A percentile compares a stretch with the other conserved stretches of the same genome.
Conservation (phyloP, 106 monocot genomes). For the Hemerocallis citrina region DNA sequence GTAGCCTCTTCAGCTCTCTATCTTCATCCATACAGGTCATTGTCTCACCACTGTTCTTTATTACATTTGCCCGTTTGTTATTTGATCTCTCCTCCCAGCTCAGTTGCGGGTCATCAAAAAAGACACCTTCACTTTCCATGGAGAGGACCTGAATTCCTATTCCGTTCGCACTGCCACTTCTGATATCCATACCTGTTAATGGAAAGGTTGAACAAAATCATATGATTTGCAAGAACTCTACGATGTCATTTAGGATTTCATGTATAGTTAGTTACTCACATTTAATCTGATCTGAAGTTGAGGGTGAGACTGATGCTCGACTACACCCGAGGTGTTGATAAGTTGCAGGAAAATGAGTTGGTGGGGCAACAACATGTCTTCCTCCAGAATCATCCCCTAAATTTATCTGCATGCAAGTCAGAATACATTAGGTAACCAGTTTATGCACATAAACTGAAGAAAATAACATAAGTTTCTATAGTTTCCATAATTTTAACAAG, state of each 20-base stretch:
- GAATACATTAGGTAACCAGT: neutral
- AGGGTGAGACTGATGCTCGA: neutral
- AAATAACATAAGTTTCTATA: too few species aligned
- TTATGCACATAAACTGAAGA: too few species aligned
- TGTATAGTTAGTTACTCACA: slow-evolving; percentile 5
- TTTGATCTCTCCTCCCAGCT: slow-evolving; percentile 9
- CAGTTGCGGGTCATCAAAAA: neutral
- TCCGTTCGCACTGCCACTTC: neutral
- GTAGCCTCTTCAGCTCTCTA: slow-evolving; percentile 23
- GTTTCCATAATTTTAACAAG: too few species aligned
- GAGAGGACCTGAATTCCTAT: slow-evolving; percentile 5
- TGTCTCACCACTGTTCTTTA: slow-evolving; percentile 4
- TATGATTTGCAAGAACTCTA: neutral
- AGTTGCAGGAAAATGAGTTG: neutral
- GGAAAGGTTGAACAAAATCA: neutral
- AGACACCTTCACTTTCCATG: neutral
- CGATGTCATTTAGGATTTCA: neutral
- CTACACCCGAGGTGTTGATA: neutral
- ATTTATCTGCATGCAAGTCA: slow-evolving; percentile 1
- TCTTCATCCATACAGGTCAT: slow-evolving; percentile 12
- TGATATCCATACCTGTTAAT: slow-evolving; percentile 4
- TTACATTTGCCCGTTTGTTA: slow-evolving; percentile 15
- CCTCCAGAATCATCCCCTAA: neutral
- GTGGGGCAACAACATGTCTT: neutral
- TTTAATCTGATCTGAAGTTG: slow-evolving; percentile 14